Conservation (phyloP, 192 early-diverging fungal species). For the Haplosporangium gracile region DNA sequence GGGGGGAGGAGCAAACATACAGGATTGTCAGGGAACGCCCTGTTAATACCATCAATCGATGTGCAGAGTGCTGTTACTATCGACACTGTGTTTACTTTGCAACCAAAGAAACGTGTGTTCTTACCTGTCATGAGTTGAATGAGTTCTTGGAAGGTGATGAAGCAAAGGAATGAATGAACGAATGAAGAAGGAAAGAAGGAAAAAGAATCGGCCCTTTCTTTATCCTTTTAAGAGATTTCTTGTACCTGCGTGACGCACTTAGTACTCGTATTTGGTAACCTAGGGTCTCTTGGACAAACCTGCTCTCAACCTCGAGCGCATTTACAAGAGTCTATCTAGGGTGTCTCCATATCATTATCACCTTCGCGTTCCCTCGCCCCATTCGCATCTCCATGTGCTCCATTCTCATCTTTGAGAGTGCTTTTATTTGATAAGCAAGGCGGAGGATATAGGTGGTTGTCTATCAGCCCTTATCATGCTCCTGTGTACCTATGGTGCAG, state of each 20-base stretch:
- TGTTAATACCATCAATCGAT: not conserved
- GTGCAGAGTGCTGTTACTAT: not conserved
- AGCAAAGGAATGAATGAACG: not conserved
- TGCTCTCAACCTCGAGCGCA: not conserved
- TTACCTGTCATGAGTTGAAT: conserved; percentile 1
- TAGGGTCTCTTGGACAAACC: not conserved
- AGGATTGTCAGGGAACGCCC: not conserved
- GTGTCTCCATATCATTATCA: no score
- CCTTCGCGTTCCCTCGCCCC: no score
- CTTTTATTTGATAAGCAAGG: not conserved
- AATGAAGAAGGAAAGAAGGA: not conserved
- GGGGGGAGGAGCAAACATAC: not conserved
- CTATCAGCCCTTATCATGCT: not conserved
- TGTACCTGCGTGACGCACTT: not conserved
- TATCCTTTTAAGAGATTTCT: not conserved
- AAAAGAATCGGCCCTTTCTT: conserved; percentile 6
- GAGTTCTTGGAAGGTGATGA: not conserved
- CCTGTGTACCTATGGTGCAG: conserved; percentile 2
- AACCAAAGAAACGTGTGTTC: not conserved
- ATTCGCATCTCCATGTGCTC: not conserved
- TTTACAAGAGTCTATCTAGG: not conserved
- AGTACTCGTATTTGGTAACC: not conserved
- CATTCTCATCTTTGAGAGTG: not conserved
- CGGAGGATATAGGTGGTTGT: not conserved
- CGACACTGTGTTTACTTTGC: not conserved